These are phyloP conservation scores for Inosperma sp. DNA, from an alignment of 768 basidiomycete species.

Conservation along the genomic window DNA sequence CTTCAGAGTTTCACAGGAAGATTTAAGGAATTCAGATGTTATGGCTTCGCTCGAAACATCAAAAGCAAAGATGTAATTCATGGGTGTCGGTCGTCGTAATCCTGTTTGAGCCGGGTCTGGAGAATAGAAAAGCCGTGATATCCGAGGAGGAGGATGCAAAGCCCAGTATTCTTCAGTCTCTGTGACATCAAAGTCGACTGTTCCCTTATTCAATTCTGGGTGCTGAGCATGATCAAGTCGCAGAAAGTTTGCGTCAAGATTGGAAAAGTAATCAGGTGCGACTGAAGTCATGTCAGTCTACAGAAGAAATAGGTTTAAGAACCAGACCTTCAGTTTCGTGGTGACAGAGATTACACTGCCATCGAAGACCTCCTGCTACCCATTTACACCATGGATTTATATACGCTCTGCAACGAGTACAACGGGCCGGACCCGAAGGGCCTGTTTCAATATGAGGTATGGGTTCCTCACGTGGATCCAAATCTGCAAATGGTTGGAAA, in stretches of 20 bases:
- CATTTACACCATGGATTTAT: slow-evolving; percentile 93
- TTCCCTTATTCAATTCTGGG: slow-evolving; percentile 86
- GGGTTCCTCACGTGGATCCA: slow-evolving; percentile 72
- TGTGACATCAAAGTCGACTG: slow-evolving; percentile 83
- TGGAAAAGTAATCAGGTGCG: slow-evolving; percentile 74
- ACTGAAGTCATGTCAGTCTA: slow-evolving; percentile 43
- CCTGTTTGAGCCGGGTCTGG: slow-evolving; percentile 44
- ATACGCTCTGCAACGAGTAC: slow-evolving; percentile 80
- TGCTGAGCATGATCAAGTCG: slow-evolving; percentile 77
- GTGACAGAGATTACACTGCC: slow-evolving; percentile 90
- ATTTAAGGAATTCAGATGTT: slow-evolving; percentile 61
- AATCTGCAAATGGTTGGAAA: slow-evolving; percentile 86
- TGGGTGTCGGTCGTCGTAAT: slow-evolving; percentile 51
- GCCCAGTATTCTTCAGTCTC: slow-evolving; percentile 75
- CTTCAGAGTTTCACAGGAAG: slow-evolving; percentile 60
- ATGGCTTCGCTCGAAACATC: slow-evolving; percentile 75
- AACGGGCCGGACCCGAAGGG: slow-evolving; percentile 73
- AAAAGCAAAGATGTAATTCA: slow-evolving; percentile 81
- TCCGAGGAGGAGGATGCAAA: slow-evolving; percentile 51
- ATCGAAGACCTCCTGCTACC: slow-evolving; percentile 74
- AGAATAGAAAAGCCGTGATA: slow-evolving; percentile 51
- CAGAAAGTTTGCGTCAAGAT: slow-evolving; percentile 70
- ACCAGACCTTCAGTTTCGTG: slow-evolving; percentile 78
- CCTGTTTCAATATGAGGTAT: slow-evolving; percentile 75
- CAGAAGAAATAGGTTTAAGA: slow-evolving; percentile 4